phyloP scores from a whole-genome alignment of 2,329 filamentous ascomycete genomes.

The Eurotiales sp. region DNA sequence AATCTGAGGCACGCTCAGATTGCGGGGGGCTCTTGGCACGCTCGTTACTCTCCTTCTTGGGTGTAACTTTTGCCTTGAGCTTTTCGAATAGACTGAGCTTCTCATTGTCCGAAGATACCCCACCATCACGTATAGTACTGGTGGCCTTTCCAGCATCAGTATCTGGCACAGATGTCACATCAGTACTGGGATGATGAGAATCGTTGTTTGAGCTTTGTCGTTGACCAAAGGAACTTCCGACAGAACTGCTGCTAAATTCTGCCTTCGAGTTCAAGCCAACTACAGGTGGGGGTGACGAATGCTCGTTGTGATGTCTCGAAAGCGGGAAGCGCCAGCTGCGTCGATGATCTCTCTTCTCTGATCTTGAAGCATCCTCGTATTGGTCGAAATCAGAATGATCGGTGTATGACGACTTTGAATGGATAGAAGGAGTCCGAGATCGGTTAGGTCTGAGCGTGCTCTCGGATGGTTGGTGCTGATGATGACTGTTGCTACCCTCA shows the following conservation, averaged over 20 bases:
- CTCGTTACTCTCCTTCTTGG: conserved; percentile 52
- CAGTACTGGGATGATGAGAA: conserved; percentile 36
- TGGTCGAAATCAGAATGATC: conserved; percentile 79
- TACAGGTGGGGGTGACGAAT: conserved; percentile 15
- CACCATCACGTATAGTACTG: conserved; percentile 23
- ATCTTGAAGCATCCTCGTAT: conserved; percentile 56
- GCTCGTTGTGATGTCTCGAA: conserved; percentile 41
- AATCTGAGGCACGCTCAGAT: conserved; percentile 20
- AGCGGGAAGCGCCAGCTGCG: conserved; percentile 68
- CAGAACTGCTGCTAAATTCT: conserved; percentile 63
- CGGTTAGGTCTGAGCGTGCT: conserved; percentile 60
- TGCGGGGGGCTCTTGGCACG: conserved; percentile 50
- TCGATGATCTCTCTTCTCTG: conserved; percentile 65
- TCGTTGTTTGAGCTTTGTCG: conserved; percentile 45
- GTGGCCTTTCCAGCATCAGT: conserved; percentile 34
- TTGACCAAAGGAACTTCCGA: conserved; percentile 56
- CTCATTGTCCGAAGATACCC: conserved; percentile 40
- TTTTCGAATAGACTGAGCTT: conserved; percentile 62
- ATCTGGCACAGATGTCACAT: conserved; percentile 36
- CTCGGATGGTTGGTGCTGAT: conserved; percentile 42
- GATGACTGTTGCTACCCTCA: conserved; percentile 21
- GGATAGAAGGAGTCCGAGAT: conserved; percentile 73
- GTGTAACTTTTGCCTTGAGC: conserved; percentile 60
- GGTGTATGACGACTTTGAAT: conserved; percentile 67
- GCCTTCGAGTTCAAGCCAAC: conserved; percentile 63